A percentile compares a stretch with the other conserved stretches of the same genome.
phyloP scores from a whole-genome alignment of 202 grass and related monocot genomes.

The Setaria italica region DNA sequence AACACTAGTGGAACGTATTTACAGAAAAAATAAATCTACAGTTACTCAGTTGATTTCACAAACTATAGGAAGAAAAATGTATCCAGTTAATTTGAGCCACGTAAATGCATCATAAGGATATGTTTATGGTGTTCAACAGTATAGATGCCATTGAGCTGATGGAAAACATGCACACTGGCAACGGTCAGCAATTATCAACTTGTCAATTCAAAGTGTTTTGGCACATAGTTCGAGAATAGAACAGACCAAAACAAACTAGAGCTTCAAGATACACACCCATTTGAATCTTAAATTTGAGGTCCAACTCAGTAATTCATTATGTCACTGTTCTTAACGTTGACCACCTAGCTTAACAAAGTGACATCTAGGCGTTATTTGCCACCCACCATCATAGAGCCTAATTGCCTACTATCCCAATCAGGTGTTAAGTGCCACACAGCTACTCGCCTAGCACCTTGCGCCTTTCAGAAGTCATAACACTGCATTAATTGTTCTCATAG shows the following conservation, averaged over 20 bases:
- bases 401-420: not conserved
- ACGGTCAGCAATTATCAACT: not conserved
- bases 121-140: not conserved
- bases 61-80: not conserved
- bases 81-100: not conserved
- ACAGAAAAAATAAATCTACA: not conserved
- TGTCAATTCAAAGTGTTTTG: not conserved
- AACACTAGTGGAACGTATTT: not conserved
- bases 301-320: not conserved
- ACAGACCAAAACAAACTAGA: not conserved
- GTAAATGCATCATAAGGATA: constrained; percentile 5
- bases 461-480: not conserved
- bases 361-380: not conserved
- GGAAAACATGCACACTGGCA: not conserved
- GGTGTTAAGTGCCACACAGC: not conserved
- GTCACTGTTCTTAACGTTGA: not conserved
- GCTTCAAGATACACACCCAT: not conserved
- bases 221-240: not conserved
- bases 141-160: constrained; percentile 14
- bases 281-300: not conserved
- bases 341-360: not conserved
- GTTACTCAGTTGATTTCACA: constrained; percentile 27
- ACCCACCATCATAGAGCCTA: not conserved
- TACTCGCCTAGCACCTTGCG: not conserved
- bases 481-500: not conserved